These are phyloP conservation scores for Iberis pinnata DNA, from an alignment of 345 rosid genomes.

Conservation along the genomic window DNA sequence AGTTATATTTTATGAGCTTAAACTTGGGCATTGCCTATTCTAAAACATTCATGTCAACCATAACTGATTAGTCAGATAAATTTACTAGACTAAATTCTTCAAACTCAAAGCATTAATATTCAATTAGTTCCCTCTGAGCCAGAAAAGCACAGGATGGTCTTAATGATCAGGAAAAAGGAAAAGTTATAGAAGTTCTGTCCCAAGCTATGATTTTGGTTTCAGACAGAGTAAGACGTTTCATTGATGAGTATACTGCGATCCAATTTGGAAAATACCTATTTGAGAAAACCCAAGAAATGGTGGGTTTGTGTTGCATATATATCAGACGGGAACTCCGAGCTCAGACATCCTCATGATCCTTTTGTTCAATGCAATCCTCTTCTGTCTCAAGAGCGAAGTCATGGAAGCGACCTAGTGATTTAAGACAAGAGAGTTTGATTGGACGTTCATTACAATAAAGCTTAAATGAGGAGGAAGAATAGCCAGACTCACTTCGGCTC, in stretches of 20 bases:
- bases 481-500: constrained; percentile 64
- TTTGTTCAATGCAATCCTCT: constrained; percentile 52
- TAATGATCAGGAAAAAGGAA: background rate
- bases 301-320: background rate
- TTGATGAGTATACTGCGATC: background rate
- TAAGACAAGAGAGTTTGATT: background rate
- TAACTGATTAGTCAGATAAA: background rate
- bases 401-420: constrained; percentile 68
- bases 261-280: background rate
- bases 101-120: too few species aligned
- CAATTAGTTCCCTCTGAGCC: background rate
- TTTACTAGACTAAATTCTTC: too few species aligned
- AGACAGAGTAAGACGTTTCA: background rate
- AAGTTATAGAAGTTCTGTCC: background rate
- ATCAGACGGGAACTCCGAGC: constrained; percentile 38
- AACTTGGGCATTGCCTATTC: background rate
- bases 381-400: constrained; percentile 58
- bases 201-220: background rate
- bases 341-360: constrained; percentile 74
- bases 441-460: background rate
- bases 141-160: background rate
- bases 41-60: constrained; percentile 11
- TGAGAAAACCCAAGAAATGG: background rate
- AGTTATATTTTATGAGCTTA: constrained; percentile 7
- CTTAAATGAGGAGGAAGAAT: background rate